Evolutionary conservation across 2,329 filamentous ascomycete genomes (phyloP), one percentile per base, ranked within the genome.

Genomic region (Didymella arachidicola): DNA sequence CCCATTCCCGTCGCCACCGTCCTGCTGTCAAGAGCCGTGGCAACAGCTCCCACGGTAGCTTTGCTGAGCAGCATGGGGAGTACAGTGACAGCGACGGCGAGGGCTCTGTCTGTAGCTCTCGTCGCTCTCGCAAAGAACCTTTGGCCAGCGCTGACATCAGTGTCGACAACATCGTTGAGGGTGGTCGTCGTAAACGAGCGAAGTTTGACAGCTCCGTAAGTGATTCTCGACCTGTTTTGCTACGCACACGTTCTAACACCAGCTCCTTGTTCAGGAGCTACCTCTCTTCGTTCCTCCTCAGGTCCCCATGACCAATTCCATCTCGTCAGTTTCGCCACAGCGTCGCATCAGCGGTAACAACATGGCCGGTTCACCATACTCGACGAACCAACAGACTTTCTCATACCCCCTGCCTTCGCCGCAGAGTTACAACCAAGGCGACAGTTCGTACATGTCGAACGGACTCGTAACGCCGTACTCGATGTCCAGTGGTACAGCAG

Each of bases 201-300:
- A 97, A 97, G 79, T 89, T 89, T 80, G 94, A 98, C 78, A 98
- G 94, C 82, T 97, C 94, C 79, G 94, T 98, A 89, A 88, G 94
- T 84, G 55, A 44, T 64, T 42, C 53, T 45, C 58, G 42, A 42
- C 54, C 46, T 45, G 51, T 59, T 57, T 45, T 52, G 50, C 43
- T 60, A 53, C 56, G 48, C 62, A 65, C 14, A 18, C 46, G 51
- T 59, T 70, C 70, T 72, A 67, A 74, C 63, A 54, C 52, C 38
- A 44, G 48, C 61, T 55, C 64, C 63, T 62, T 61, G 49, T 67
- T 60, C 76, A 99, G 95, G 94, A 98, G 85, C 84, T 99, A 53
- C 95, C 95, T 54, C 83, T 99, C 53, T 99, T 98, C 78, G 93
- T 92, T 63, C 94, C 94, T 61, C 94, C 75, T 57, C 76, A 78